Evolutionary conservation across 2,329 filamentous ascomycete species (phyloP).

Genomic region (Fusarium tuaranense): DNA sequence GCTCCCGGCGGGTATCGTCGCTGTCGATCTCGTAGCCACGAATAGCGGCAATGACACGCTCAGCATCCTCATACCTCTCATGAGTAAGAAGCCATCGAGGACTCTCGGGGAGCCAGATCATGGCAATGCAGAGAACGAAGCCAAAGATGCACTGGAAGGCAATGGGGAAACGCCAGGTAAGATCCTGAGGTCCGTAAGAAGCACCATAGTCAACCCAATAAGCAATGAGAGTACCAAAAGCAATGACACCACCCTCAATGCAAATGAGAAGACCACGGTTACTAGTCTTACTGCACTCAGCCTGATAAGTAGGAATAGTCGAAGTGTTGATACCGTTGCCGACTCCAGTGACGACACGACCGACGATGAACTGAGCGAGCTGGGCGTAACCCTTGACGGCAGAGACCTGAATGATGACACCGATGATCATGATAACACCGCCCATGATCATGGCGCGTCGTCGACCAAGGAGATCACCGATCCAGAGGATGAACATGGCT

Average conservation of each 20-base stretch:
- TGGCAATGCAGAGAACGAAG: conserved; percentile 55
- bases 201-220: conserved; percentile 59
- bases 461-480: conserved; percentile 65
- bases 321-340: conserved; percentile 64
- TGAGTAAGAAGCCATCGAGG: conserved; percentile 62
- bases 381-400: conserved; percentile 49
- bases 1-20: conserved; percentile 68
- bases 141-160: conserved; percentile 56
- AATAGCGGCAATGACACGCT: conserved; percentile 44
- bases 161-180: conserved; percentile 68
- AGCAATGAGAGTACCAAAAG: conserved; percentile 55
- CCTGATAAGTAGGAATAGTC: conserved; percentile 67
- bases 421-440: conserved; percentile 68
- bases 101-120: conserved; percentile 60
- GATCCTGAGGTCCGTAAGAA: conserved; percentile 57
- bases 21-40: conserved; percentile 60
- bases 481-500: conserved; percentile 60
- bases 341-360: conserved; percentile 63
- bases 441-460: conserved; percentile 69
- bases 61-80: conserved; percentile 57
- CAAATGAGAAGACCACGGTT: conserved; percentile 67
- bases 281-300: conserved; percentile 64
- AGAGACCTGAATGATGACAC: conserved; percentile 69
- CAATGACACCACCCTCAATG: conserved; percentile 58
- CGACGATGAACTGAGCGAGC: conserved; percentile 64